Conservation (phyloP, 768 basidiomycete genomes). For the Rhodotorula babjevae region DNA sequence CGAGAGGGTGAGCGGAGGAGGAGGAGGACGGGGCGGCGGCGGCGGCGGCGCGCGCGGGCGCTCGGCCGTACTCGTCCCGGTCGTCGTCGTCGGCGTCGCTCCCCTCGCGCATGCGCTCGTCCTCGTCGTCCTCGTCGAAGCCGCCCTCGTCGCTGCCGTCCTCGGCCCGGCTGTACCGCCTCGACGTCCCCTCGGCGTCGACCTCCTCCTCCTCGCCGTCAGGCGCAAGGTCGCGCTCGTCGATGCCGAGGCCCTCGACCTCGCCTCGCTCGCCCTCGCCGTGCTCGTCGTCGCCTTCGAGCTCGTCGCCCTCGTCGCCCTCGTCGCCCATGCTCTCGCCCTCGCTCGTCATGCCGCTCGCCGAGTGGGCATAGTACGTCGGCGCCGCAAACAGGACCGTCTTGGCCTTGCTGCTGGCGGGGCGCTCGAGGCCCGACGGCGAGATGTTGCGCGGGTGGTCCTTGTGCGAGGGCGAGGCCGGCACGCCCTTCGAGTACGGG, state of each 20-base stretch:
- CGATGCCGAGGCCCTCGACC: constrained; percentile 1
- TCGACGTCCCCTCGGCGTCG: not conserved
- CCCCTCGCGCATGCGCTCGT: constrained; percentile 12
- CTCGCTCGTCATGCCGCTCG: constrained; percentile 45
- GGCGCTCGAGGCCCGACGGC: not conserved
- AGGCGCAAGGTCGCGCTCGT: not conserved
- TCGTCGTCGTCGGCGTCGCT: constrained; percentile 35
- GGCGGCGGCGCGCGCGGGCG: not conserved
- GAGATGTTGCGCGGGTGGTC: constrained; percentile 41
- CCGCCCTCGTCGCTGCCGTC: constrained; percentile 6
- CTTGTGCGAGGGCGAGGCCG: constrained; percentile 38
- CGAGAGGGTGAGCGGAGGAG: not conserved
- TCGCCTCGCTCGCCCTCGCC: constrained; percentile 41
- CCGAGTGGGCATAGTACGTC: constrained; percentile 51
- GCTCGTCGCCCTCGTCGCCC: not conserved
- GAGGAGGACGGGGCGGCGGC: too few relatives aligned
- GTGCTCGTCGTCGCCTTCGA: constrained; percentile 8
- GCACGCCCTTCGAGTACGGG: constrained; percentile 53
- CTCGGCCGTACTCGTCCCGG: not conserved
- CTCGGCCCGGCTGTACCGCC: not conserved
- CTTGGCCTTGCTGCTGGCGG: constrained; percentile 36
- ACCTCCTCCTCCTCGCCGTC: not conserved
- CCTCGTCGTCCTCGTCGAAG: constrained; percentile 16
- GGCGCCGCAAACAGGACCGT: constrained; percentile 66
- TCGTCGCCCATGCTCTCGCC: constrained; percentile 45